Evolutionary conservation across 23 red algal genomes (phyloP), one percentile per base, ranked within the genome.

Genomic region (Gracilaria caudata): DNA sequence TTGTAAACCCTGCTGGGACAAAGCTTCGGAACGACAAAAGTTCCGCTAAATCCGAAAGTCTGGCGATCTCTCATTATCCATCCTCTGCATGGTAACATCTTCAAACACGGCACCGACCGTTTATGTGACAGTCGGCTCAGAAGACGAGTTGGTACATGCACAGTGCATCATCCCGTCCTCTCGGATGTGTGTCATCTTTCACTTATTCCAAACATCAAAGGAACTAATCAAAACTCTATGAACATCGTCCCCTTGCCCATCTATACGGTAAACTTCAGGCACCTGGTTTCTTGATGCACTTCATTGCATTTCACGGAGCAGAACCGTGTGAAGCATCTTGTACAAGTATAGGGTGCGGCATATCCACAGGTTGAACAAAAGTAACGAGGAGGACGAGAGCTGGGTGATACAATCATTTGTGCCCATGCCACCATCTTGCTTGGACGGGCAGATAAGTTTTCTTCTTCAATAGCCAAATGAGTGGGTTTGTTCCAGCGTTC

Each of bases 351-450:
- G 1, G 68, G 47, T 21, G 85, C 85, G 3, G 53, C 23, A 36
- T 78, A 89, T 2, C 85, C 85, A 56, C 85, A 89, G 33, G 72
- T 72, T 32, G 85, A 78, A 54, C 85, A 89, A 35, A 89, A 89
- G 25, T 61, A 38, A 19, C 85, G 51, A 28, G 63, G 44, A 75
- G 85, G 85, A 40, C 39, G 68, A 26, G 53, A 46, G 46, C 85
- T 89, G 1, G 53, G 49, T 19, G 63, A 36, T 37, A 54, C 85
- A 24, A 64, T 61, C 64, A 89, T 79, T 43, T 89, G 43, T 10
- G 10, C 25, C 51, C 41, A 89, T 19, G 51, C 3, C 36, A 89
- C 74, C 71, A 75, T 79, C 29, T 20, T 56, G 1, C 44, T 60
- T 28, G 68, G 68, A 32, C 68, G 40, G 7, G 53, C 55, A 19